These are phyloP conservation scores for Vanrija humicola DNA, from an alignment of 1,284 basidiomycete genomes.

Conservation along the genomic window DNA sequence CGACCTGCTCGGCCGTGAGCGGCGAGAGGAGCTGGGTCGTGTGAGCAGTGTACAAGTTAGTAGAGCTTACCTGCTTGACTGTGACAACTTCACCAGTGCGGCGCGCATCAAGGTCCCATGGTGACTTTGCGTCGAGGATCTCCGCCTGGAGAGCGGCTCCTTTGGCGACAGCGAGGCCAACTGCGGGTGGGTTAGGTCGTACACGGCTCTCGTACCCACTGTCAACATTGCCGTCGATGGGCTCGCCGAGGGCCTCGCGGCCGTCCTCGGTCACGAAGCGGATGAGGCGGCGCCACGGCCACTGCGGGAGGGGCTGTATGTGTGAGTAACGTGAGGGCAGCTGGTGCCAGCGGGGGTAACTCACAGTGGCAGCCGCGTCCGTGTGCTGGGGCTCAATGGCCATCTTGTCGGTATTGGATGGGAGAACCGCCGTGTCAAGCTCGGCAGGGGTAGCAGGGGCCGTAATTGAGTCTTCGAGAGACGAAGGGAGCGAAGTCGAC, in stretches of 20 bases:
- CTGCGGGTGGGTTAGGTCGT: conserved; percentile 7
- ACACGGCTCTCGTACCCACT: conserved; percentile 9
- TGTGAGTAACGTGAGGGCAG: background rate
- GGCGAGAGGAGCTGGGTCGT: conserved; percentile 33
- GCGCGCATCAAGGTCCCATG: conserved; percentile 21
- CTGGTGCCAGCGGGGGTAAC: background rate
- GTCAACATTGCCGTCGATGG: conserved; percentile 32
- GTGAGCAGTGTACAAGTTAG: background rate
- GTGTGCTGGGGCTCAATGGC: background rate
- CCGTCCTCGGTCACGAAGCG: conserved; percentile 26
- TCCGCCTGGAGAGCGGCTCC: conserved; percentile 18
- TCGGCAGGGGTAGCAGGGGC: no score
- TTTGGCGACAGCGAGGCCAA: conserved; percentile 37
- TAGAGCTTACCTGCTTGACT: conserved; percentile 1
- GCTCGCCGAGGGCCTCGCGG: conserved; percentile 26
- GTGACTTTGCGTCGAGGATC: conserved; percentile 17
- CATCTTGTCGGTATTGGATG: no score
- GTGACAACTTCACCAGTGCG: background rate
- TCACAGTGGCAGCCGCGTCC: background rate
- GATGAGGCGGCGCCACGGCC: conserved; percentile 29
- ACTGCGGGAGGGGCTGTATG: background rate
- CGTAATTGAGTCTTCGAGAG: no score
- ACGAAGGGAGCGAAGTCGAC: no score
- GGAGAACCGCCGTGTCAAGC: no score
- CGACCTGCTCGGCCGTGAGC: conserved; percentile 24